Evolutionary conservation across 1,284 basidiomycete genomes (phyloP).

Genomic region (Irpex sp.): DNA sequence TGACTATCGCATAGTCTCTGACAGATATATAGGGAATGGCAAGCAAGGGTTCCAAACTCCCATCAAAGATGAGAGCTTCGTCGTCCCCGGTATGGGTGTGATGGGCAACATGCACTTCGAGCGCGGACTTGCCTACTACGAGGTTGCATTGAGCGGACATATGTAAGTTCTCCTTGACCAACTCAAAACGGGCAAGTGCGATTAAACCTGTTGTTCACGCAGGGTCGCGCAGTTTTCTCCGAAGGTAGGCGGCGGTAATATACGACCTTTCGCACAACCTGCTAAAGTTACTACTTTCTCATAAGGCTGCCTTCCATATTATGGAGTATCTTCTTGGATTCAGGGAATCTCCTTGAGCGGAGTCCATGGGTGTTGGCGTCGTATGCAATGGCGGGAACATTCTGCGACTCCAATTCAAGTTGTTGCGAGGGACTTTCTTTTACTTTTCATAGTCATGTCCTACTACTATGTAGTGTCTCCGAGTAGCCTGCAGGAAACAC

Average conservation of each 20-base stretch:
- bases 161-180: slow-evolving; percentile 43
- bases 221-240: slow-evolving; percentile 71
- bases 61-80: slow-evolving; percentile 59
- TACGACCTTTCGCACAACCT: background rate
- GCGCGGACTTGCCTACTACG: slow-evolving; percentile 62
- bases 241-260: slow-evolving; percentile 35
- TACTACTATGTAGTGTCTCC: too few species aligned
- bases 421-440: too few species aligned
- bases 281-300: background rate
- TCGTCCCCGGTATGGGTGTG: slow-evolving; percentile 66
- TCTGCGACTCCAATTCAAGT: too few species aligned
- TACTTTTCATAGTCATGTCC: too few species aligned
- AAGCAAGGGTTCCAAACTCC: slow-evolving; percentile 71
- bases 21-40: slow-evolving; percentile 46
- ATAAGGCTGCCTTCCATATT: slow-evolving; percentile 61
- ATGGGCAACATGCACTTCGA: slow-evolving; percentile 63
- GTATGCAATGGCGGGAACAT: too few species aligned
- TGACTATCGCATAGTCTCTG: slow-evolving; percentile 17
- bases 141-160: slow-evolving; percentile 65
- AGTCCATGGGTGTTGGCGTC: background rate
- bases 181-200: background rate
- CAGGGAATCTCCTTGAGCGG: slow-evolving; percentile 27
- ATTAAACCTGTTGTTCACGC: background rate
- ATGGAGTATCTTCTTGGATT: slow-evolving; percentile 72
- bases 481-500: too few species aligned